Percentiles rank a stretch among this genome's conserved stretches.
These are phyloP conservation scores for Penicillium sp. DNA, from an alignment of 2,329 filamentous ascomycete genomes.

Conservation along the genomic window DNA sequence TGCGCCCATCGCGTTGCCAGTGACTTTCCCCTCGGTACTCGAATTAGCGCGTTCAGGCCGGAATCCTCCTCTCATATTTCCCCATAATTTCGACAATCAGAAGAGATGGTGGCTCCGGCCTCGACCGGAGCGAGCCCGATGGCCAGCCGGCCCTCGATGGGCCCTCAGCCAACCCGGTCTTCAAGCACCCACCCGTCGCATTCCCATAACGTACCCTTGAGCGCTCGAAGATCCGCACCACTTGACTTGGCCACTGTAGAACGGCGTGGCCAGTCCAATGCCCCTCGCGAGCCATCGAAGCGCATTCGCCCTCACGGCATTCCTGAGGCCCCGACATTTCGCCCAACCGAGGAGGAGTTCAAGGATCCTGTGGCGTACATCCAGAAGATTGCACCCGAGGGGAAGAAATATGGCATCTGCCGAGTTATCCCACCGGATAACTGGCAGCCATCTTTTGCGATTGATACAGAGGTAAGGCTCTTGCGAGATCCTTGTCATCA, in stretches of 20 bases:
- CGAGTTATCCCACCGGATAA: slow-evolving; percentile 91
- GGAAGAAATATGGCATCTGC: slow-evolving; percentile 84
- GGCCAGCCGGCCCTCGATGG: slow-evolving; percentile 34
- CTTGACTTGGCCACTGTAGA: slow-evolving; percentile 89
- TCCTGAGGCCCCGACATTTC: slow-evolving; percentile 85
- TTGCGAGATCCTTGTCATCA: not conserved
- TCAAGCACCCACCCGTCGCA: slow-evolving; percentile 46
- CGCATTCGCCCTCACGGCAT: slow-evolving; percentile 79
- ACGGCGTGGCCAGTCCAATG: slow-evolving; percentile 78
- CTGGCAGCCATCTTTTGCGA: slow-evolving; percentile 94
- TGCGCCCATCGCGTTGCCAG: slow-evolving; percentile 36
- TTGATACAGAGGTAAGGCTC: slow-evolving; percentile 83
- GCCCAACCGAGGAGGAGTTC: slow-evolving; percentile 90
- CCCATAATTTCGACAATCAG: slow-evolving; percentile 12
- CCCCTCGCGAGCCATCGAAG: slow-evolving; percentile 73
- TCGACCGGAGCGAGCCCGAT: slow-evolving; percentile 40
- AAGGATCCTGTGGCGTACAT: slow-evolving; percentile 93
- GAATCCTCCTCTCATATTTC: slow-evolving; percentile 8
- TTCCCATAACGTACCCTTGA: slow-evolving; percentile 58
- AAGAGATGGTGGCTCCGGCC: slow-evolving; percentile 49
- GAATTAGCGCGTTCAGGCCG: slow-evolving; percentile 27
- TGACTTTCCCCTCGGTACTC: slow-evolving; percentile 27
- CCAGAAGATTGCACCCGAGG: slow-evolving; percentile 84
- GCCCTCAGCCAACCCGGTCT: slow-evolving; percentile 38
- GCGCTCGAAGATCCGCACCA: slow-evolving; percentile 64